A percentile compares a stretch with the other conserved stretches of the same genome.
Evolutionary conservation across 2,329 filamentous ascomycete species (phyloP).

Genomic region (Juglanconis juglandina): DNA sequence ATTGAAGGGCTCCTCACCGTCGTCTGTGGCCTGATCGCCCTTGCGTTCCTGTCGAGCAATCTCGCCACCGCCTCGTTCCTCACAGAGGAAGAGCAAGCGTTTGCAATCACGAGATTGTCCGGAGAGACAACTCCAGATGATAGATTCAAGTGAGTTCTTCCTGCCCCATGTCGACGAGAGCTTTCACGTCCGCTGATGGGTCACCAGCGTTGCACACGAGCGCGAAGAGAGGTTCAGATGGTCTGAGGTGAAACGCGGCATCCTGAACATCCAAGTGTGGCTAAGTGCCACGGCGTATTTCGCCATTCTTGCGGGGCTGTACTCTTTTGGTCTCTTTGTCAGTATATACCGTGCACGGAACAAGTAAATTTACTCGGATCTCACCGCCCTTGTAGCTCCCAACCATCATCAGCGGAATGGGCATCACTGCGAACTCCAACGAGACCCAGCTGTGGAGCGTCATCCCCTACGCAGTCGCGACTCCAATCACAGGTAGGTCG

Average conservation of each 20-base stretch:
- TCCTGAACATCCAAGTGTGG: constrained; percentile 61
- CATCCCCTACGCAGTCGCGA: constrained; percentile 60
- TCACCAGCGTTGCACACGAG: constrained; percentile 24
- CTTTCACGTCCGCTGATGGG: not conserved
- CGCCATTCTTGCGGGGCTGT: constrained; percentile 54
- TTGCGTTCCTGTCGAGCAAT: constrained; percentile 53
- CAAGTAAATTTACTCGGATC: not conserved
- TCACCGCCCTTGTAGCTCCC: constrained; percentile 43
- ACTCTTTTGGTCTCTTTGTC: constrained; percentile 63
- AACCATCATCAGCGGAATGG: constrained; percentile 59
- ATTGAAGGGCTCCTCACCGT: constrained; percentile 58
- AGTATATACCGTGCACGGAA: constrained; percentile 22
- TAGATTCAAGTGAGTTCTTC: constrained; percentile 29
- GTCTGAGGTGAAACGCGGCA: constrained; percentile 60
- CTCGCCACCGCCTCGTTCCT: constrained; percentile 53
- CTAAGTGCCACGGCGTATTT: constrained; percentile 61
- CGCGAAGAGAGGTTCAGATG: constrained; percentile 51
- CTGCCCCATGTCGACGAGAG: not conserved
- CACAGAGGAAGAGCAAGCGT: constrained; percentile 46
- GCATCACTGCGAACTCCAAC: constrained; percentile 52
- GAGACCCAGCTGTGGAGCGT: constrained; percentile 61
- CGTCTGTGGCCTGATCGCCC: constrained; percentile 48
- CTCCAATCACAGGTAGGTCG: constrained; percentile 47
- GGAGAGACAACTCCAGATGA: constrained; percentile 32
- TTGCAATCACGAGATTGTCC: constrained; percentile 43